phyloP scores from a whole-genome alignment of 2,329 filamentous ascomycete genomes.

The Alternaria sp. region DNA sequence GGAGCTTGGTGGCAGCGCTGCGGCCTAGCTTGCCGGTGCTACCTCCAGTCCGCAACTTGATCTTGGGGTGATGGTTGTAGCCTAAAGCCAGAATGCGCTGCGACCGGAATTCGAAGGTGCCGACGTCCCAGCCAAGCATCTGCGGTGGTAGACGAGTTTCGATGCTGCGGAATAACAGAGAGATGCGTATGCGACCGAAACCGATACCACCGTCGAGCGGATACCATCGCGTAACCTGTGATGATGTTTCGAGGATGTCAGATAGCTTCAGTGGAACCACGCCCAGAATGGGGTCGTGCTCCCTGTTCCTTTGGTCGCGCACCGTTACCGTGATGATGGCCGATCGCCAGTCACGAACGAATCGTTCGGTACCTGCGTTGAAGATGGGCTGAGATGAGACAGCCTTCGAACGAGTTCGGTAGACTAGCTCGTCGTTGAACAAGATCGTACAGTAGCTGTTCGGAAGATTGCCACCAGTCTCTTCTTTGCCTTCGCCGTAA shows the following conservation, averaged over 20 bases:
- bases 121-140: slow-evolving; percentile 92
- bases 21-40: slow-evolving; percentile 74
- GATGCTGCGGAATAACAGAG: slow-evolving; percentile 85
- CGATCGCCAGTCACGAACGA: slow-evolving; percentile 91
- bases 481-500: slow-evolving; percentile 85
- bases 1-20: slow-evolving; percentile 64
- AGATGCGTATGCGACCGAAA: slow-evolving; percentile 88
- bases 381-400: slow-evolving; percentile 95
- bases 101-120: slow-evolving; percentile 86
- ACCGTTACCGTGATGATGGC: slow-evolving; percentile 86
- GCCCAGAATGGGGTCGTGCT: slow-evolving; percentile 94
- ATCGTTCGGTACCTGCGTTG: slow-evolving; percentile 93
- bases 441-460: slow-evolving; percentile 94
- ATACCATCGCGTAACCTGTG: slow-evolving; percentile 90
- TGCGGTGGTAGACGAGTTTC: slow-evolving; percentile 83
- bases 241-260: slow-evolving; percentile 85
- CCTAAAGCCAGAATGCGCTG: slow-evolving; percentile 69
- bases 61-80: slow-evolving; percentile 68
- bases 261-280: slow-evolving; percentile 88
- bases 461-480: slow-evolving; percentile 78
- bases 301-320: slow-evolving; percentile 83
- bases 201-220: slow-evolving; percentile 92
- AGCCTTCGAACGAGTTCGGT: slow-evolving; percentile 93
- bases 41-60: slow-evolving; percentile 83
- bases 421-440: slow-evolving; percentile 85